phyloP scores from a whole-genome alignment of 352 stramenopile genomes.

The Vaucheria bursata region DNA sequence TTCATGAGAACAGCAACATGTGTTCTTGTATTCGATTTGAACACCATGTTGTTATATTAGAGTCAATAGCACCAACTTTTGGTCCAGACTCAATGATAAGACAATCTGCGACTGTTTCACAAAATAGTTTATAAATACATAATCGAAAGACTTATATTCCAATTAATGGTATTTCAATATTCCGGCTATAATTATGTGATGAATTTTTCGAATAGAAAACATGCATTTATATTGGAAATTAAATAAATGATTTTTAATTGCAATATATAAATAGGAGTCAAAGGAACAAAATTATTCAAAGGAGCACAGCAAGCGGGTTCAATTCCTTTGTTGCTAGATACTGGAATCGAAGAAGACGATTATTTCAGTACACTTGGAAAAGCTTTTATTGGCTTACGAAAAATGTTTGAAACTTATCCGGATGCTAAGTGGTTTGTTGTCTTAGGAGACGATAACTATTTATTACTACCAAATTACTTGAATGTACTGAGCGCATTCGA shows the following conservation, averaged over 20 bases:
- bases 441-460: constrained; percentile 43
- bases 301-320: not conserved
- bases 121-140: no score
- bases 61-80: no score
- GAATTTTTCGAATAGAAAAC: no score
- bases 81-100: no score
- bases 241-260: not conserved
- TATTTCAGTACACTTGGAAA: constrained; percentile 48
- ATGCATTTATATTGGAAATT: not conserved
- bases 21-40: no score
- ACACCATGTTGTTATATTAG: no score
- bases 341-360: constrained; percentile 36
- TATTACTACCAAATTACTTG: constrained; percentile 38
- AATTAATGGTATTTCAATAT: no score
- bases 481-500: constrained; percentile 35
- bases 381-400: constrained; percentile 36
- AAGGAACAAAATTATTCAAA: not conserved
- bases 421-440: constrained; percentile 43
- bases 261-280: not conserved
- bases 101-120: no score
- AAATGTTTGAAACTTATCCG: constrained; percentile 32
- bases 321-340: constrained; percentile 20
- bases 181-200: no score
- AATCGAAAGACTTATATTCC: no score
- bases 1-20: no score